Conservation (phyloP, 2,329 filamentous ascomycete species). For the Colletotrichum karsti region DNA sequence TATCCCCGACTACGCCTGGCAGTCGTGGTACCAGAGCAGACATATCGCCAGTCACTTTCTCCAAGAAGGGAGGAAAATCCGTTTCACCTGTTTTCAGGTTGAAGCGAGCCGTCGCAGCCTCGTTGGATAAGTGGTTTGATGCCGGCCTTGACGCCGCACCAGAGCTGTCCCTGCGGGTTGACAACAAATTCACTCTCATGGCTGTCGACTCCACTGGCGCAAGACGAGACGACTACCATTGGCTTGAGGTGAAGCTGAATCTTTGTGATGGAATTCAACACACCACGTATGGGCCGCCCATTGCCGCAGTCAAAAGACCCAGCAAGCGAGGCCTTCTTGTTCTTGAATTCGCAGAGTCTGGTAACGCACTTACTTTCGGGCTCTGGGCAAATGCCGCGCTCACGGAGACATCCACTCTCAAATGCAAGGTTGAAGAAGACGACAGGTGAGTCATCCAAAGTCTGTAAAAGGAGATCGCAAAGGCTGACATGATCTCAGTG, state of each 20-base stretch:
- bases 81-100: not conserved
- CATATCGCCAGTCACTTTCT: not conserved
- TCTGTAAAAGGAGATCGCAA: no score
- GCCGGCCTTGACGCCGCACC: not conserved
- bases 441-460: not conserved
- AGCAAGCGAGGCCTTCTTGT: not conserved
- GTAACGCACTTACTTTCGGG: not conserved
- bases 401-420: no score
- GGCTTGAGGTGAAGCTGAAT: slow-evolving; percentile 15
- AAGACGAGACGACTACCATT: not conserved
- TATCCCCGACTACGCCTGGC: not conserved
- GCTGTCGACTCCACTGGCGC: not conserved
- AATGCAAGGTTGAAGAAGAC: not conserved
- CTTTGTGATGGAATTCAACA: not conserved
- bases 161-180: not conserved
- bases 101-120: not conserved
- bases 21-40: not conserved
- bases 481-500: not conserved
- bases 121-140: not conserved
- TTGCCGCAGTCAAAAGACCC: not conserved
- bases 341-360: not conserved
- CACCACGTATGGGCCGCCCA: not conserved
- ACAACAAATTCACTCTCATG: not conserved
- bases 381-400: not conserved
- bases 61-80: not conserved